Base-by-base conservation (phyloP, 176 grass and related monocot species). In the Secale cereale region DNA sequence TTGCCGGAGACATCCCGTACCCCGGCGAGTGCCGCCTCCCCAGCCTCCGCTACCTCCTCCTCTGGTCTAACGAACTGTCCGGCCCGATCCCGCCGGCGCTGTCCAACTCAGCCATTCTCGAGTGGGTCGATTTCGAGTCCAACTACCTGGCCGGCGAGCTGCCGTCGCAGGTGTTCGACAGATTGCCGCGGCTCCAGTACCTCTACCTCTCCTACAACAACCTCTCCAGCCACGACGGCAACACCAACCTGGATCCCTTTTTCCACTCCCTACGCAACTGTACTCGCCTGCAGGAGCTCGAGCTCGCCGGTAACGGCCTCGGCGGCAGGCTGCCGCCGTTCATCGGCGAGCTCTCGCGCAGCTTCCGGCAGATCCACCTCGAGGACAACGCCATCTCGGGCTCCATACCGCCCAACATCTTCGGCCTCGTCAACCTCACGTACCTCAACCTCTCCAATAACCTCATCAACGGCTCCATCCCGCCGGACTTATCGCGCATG, bases 361-460 rank as follows among this genome's bases (percentile, higher is more conserved):
- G 84, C 10, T 88, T 98, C 85, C 64, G 64, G 20, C 93, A 96
- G 71, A 86, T 99, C 30, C 88, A 96, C 56, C 85, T 99, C 12
- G 93, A 99, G 87, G 85, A 91, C 83, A 99, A 99, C 81, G 65
- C 59, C 37, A 94, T 99, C 75, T 92, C 78, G 40, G 97, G 97
- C 20, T 81, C 88, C 40, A 96, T 99, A 70, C 97, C 97, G 43
- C 83, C 35, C 14, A 99, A 68, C 75, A 86, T 99, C 43, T 31
- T 69, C n/a, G 70, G 86, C n/a, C 81, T 92, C 41, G 65, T 85
- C 54, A 99, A 96, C n/a, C 90, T 99, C 81, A 99, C 93, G n/a
- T 83, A 88, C 52, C 48, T 99, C 2, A 89, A 92, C 63, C 77
- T 92, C 6, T 92, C 91, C 4, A 65, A 84, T 63, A 92, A 92